Percentiles rank a stretch among this genome's conserved stretches.
phyloP scores from a whole-genome alignment of 2,329 filamentous ascomycete genomes.

The Botryotinia narcissicola region DNA sequence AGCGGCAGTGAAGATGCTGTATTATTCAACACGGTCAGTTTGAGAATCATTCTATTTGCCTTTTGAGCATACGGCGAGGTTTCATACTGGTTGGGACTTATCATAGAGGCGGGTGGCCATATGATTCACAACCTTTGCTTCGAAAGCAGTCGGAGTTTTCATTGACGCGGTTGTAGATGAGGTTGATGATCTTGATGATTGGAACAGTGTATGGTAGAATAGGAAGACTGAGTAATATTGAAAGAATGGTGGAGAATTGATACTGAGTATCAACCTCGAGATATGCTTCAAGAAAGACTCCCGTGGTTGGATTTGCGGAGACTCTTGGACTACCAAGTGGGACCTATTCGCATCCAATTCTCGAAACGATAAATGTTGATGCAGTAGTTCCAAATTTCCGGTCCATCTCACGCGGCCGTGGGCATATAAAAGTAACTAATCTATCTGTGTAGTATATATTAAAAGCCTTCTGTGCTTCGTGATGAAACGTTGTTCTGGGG shows the following conservation, averaged over 20 bases:
- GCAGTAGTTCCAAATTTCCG: neutral
- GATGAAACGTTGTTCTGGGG: neutral
- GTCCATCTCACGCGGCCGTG: rapidly evolving
- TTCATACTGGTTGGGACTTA: rapidly evolving
- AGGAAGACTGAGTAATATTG: neutral
- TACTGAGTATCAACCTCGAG: rapidly evolving
- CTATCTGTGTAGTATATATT: rapidly evolving
- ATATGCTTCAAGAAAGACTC: rapidly evolving
- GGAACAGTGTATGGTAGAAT: neutral
- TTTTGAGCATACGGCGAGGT: rapidly evolving
- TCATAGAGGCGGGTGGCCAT: neutral
- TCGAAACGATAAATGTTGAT: rapidly evolving
- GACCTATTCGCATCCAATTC: neutral
- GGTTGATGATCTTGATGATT: too few species aligned
- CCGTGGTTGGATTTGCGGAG: rapidly evolving
- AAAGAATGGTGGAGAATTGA: neutral
- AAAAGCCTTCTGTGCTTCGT: rapidly evolving
- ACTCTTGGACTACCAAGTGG: neutral
- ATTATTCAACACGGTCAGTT: neutral
- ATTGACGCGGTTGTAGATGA: neutral
- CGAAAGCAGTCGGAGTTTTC: neutral
- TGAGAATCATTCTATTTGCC: neutral
- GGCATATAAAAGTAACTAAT: neutral
- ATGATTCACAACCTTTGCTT: neutral
- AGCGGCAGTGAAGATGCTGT: neutral